These are phyloP conservation scores for Ettlia oleoabundans DNA, from an alignment of 139 green algal species.

Conservation along the genomic window DNA sequence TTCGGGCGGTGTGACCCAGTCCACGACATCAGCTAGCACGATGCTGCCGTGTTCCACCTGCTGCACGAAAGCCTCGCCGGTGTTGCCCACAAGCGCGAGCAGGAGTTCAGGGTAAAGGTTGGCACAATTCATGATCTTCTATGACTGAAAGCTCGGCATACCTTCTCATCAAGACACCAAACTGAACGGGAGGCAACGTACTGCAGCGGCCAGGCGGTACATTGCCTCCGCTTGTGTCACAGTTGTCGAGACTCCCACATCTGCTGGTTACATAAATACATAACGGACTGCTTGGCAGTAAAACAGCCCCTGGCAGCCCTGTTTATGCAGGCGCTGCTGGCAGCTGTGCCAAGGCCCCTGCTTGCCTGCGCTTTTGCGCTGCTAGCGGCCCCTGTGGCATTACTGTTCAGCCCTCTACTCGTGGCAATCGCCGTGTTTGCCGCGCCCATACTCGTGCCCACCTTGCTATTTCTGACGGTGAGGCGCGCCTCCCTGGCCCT, in stretches of 20 bases:
- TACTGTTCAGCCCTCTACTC: neutral
- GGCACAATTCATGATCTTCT: too few relatives aligned
- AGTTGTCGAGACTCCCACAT: too few relatives aligned
- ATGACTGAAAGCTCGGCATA: too few relatives aligned
- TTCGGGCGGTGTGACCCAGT: conserved; percentile 49
- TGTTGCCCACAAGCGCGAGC: conserved; percentile 76
- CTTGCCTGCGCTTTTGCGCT: neutral
- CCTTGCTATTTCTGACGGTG: neutral
- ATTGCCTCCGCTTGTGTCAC: too few relatives aligned
- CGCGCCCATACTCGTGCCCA: neutral
- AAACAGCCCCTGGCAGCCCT: too few relatives aligned
- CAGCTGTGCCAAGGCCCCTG: neutral
- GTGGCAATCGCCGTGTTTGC: neutral
- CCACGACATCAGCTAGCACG: conserved; percentile 15
- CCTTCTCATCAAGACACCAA: too few relatives aligned
- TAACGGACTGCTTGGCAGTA: too few relatives aligned
- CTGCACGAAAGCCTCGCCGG: conserved; percentile 84
- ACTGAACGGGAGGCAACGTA: too few relatives aligned
- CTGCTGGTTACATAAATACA: too few relatives aligned
- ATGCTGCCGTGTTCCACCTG: neutral
- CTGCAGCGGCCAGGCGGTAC: too few relatives aligned
- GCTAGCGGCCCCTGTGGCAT: neutral
- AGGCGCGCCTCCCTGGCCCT: neutral
- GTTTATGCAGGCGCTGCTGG: neutral
- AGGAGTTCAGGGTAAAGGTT: conserved; percentile 85